Base-by-base conservation (phyloP, 2,329 filamentous ascomycete genomes). In the Aureobasidium zeae region DNA sequence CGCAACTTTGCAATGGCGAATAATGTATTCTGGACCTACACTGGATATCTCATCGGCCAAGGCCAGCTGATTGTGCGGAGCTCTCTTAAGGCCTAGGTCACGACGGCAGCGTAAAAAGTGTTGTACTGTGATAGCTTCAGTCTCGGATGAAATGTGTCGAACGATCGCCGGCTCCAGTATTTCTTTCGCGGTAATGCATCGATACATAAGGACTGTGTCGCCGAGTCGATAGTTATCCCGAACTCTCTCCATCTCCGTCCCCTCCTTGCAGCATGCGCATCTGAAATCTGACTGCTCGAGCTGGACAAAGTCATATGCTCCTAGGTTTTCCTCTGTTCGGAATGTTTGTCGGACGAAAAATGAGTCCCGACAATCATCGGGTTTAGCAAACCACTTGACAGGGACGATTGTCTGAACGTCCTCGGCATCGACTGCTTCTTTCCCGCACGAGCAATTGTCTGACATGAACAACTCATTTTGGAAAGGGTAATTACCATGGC, bases 261-360 rank as follows among this genome's bases (percentile, higher is more conserved):
- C 31, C 3, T 45, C 25, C 6, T 51, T 17, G n/a, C 49, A 36
- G 52, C 57, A 76, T 61, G 17, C 51, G 51, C 82, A 86, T 3
- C 33, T 51, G 22, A 79, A 66, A 51, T 88, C 77, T 0, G 61
- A 52, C 3, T 69, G 48, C 7, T 69, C 58, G 0, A 87, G 59
- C 0, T 74, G 76, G 0, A 77, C 62, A 66, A 84, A 88, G 12
- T 73, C 71, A 2, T 74, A 72, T 1, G 49, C 48, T 17, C 57
- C 54, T 6, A 56, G 45, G 13, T 81, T 69, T 1, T 51, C 48
- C 1, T 69, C 62, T 1, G 71, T 69, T 1, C 77, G 55, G 51
- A 85, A 89, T 0, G 76, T 81, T 51, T 86, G 81, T 0, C 85
- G 73, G 2, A 88, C 72, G 48, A 89, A 84, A 33, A 80, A 75